Conservation (phyloP, 2,329 filamentous ascomycete genomes). For the Hymenoscyphus fraxineus region DNA sequence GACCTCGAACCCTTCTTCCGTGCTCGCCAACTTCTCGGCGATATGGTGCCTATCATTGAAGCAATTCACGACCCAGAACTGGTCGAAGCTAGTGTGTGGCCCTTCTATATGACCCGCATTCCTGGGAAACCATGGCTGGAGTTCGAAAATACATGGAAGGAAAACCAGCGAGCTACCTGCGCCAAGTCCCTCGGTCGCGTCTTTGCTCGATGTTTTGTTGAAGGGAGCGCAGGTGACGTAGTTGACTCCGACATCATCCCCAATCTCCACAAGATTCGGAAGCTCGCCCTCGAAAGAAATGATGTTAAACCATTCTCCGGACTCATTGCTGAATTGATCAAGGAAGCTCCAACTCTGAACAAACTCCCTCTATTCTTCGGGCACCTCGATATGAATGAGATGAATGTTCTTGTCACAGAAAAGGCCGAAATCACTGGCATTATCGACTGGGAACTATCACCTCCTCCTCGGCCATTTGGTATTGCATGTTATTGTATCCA, state of each 20-base stretch:
- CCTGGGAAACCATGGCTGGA: conserved; percentile 11
- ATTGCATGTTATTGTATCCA: conserved; percentile 9
- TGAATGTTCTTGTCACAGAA: conserved; percentile 12
- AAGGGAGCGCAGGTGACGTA: conserved; percentile 6
- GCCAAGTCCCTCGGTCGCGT: conserved; percentile 7
- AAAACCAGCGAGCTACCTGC: conserved; percentile 2
- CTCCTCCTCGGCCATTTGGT: conserved; percentile 3
- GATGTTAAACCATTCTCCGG: conserved; percentile 1
- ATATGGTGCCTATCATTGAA: no score
- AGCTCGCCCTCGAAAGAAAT: conserved; percentile 4
- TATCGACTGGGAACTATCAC: conserved; percentile 12
- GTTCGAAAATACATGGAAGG: conserved; percentile 7
- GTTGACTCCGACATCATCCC: conserved; percentile 9
- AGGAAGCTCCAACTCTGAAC: conserved; percentile 7
- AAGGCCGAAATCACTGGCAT: conserved; percentile 7
- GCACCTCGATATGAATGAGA: conserved; percentile 7
- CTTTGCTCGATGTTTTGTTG: conserved; percentile 6
- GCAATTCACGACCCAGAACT: conserved; percentile 9
- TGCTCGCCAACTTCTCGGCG: no score
- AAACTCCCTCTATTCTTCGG: conserved; percentile 11
- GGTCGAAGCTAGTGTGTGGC: conserved; percentile 4
- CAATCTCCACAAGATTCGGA: conserved; percentile 8
- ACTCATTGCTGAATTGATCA: conserved; percentile 7
- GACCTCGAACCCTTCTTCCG: no score
- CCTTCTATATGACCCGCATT: conserved; percentile 11